Base-by-base conservation (phyloP, 352 stramenopile species). In the Phytopythium chamaehyphon region DNA sequence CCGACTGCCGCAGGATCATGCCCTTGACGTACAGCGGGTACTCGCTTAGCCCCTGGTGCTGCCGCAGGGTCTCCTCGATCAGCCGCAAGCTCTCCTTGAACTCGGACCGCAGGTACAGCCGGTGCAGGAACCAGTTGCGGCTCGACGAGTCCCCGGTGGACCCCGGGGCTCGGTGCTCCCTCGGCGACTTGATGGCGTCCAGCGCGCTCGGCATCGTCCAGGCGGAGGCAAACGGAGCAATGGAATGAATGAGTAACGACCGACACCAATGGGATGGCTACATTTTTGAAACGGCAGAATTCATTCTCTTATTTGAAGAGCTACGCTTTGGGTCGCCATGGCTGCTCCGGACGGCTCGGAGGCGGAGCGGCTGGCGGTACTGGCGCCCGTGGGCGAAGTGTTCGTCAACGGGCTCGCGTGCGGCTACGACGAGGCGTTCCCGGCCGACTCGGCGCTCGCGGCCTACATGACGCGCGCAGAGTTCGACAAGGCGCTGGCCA, bases 1-100 rank as follows among this genome's bases (percentile, higher is more conserved):
- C 90, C 1, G 85, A 88, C 39, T 95, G 83, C 12, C 91, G 75
- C 55, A 96, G 44, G 48, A 98, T 96, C 40, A 97, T 60, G 14
- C 83, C 86, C 61, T 98, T 97, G 52, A 97, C 70, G 61, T 96
- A 97, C 46, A 98, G 63, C 3, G 90, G 76, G 55, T 97, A 97
- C 72, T 98, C 90, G 49, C 84, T 94, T 49, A 96, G 64, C 0
- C 89, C 90, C 47, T 92, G 71, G 63, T 87, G 76, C 43, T 76
- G 71, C 57, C 77, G 70, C 16, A 97, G 74, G 51, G 96, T 71
- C 6, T 93, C 71, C 64, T 98, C 90, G 48, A 97, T 96, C 36
- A 97, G 66, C 11, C 73, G 60, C 12, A 97, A 66, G 54, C 88
- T 97, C 57, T 97, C 88, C 36, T 85, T 83, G 51, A 89, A 93